Evolutionary conservation across 257 asterid species (phyloP), one percentile per base, ranked within the genome.

Genomic region (Przewalskia tangutica): DNA sequence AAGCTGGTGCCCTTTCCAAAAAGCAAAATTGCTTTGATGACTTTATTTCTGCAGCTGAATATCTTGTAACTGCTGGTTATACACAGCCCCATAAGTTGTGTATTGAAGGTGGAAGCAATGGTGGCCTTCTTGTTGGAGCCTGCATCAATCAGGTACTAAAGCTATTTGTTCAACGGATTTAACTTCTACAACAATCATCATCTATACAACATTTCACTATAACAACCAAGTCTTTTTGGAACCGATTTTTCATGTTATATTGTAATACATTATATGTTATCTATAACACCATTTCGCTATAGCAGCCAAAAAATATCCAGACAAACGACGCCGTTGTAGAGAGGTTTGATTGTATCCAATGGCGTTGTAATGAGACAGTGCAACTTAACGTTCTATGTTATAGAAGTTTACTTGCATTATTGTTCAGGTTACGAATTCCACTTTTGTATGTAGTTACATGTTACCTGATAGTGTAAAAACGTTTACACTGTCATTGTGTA

Each of bases 101-200:
- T 59, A 94, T 94, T 84, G 99, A 96, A 94, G 99, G 99, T 81
- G 98, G 94, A 85, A 94, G 98, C 86, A 96, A 96, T 58, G 98
- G 99, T 10, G 99, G 99, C 54, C 98, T 96, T 83, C 94, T 94
- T 63, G 85, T 96, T 79, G 99, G 95, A 82, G 98, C 98, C 14
- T 96, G 98, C 83, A 87, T 96, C 79, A 96, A 96, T 91, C 97
- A 96, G 94, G 99, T 96, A 83, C 27, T 50, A 50, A 11, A 75
- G 13, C 5, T 23, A 4, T 56, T n/a, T n/a, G 7, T 56, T 17
- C 63, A n/a, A 56, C 20, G 18, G 6, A 7, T 36, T 66, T 38
- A 66, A 66, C 44, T 63, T 38, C 42, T 38, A 5, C 5, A 38
- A 38, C 42, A 38, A 4, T 38, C 42, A 38, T 38, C 42, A 0